Evolutionary conservation across 441 rosid genomes (phyloP), one percentile per base, ranked within the genome.

Genomic region (Corymbia citriodora): DNA sequence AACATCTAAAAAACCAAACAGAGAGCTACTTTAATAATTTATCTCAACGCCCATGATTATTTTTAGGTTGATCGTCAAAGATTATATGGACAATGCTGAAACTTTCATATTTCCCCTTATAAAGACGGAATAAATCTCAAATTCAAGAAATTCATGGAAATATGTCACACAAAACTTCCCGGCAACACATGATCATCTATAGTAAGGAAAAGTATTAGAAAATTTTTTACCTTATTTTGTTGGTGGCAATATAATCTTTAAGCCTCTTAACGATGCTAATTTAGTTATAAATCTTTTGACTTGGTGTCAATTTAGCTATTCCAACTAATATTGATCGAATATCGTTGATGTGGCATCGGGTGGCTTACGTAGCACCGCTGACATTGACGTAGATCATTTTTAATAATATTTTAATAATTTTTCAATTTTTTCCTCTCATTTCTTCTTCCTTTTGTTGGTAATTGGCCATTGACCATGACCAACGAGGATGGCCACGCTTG

Each of bases 301-400:
- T 55, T 0, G 11, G 19, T 19, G 21, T 2, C 5, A 55, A 55
- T 21, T 21, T 0, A 55, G 1, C 19, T 0, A 0, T 0, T 55
- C 11, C 2, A 2, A 0, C 0, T 0, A 55, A 55, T 8, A 19
- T 55, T 55, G 4, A 2, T 2, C 2, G 0, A 1, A 3, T 0
- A 2, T 0, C 11, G 0, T 0, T 8, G 1, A 55, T 0, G 18
- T 55, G 59, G 11, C 2, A 55, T 55, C 2, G 2, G 25, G 10
- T 55, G 5, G 18, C 1, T 0, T 36, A 36, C 4, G 3, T 36
- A 36, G 40, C 40, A 36, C 40, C 40, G 40, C 40, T 36, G 4
- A 36, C 4, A 36, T 36, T 36, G 4, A 36, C 4, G 40, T 36
- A 36, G 40, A 36, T 36, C 3, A 36, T 36, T 36, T 36, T 36